Conservation (phyloP, 345 rosid genomes). For the Syzygium oleosum region DNA sequence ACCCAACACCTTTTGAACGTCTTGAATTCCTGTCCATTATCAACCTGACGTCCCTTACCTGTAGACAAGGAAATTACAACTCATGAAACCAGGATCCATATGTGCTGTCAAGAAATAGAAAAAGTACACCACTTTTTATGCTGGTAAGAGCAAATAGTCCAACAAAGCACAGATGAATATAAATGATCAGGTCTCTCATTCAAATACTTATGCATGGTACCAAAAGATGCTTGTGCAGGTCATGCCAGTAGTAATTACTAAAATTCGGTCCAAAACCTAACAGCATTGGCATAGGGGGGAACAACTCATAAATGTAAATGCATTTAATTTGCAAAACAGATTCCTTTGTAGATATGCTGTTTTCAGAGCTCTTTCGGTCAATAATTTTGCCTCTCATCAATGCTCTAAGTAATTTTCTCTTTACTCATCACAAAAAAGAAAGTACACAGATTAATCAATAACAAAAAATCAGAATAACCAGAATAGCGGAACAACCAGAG, state of each 20-base stretch:
- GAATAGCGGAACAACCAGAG: neutral
- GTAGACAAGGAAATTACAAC: slow-evolving; percentile 14
- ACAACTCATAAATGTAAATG: neutral
- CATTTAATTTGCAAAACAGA: neutral
- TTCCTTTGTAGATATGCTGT: neutral
- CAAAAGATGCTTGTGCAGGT: neutral
- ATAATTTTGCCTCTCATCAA: neutral
- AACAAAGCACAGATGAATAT: neutral
- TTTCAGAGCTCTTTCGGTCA: neutral
- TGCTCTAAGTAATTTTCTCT: neutral
- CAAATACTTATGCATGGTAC: neutral
- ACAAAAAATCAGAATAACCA: neutral
- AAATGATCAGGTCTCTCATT: neutral
- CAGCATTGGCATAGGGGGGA: neutral
- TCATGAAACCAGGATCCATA: neutral
- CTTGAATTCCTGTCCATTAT: slow-evolving; percentile 97
- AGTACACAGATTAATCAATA: neutral
- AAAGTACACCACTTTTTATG: neutral
- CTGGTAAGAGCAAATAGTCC: neutral
- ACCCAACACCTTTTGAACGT: slow-evolving; percentile 98
- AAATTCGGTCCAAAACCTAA: neutral
- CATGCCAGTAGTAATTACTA: neutral
- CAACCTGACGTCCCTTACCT: slow-evolving; percentile 98
- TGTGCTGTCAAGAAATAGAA: neutral
- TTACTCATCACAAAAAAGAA: neutral